These are phyloP conservation scores for Paecilomyces fulvus DNA, from an alignment of 2,329 filamentous ascomycete genomes.

Conservation along the genomic window DNA sequence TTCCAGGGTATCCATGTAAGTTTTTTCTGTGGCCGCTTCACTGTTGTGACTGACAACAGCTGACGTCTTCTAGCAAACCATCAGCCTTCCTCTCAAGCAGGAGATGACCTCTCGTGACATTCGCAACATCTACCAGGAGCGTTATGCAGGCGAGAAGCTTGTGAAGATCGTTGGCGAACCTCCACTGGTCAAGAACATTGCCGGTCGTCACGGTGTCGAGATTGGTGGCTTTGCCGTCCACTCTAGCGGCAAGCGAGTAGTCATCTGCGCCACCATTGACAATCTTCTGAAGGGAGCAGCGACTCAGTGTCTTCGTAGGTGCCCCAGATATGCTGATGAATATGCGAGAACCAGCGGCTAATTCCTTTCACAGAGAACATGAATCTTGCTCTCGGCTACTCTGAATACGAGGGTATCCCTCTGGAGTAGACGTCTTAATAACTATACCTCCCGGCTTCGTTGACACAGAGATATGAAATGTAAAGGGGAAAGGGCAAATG, in stretches of 20 bases:
- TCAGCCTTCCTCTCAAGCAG: conserved; percentile 79
- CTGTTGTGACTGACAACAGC: conserved; percentile 4
- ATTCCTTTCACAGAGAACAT: conserved; percentile 61
- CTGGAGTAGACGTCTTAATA: conserved; percentile 32
- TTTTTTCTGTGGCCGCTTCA: conserved; percentile 2
- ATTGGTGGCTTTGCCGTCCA: conserved; percentile 95
- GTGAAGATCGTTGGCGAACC: conserved; percentile 87
- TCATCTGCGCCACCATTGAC: conserved; percentile 91
- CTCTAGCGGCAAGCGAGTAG: conserved; percentile 77
- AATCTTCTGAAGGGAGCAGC: conserved; percentile 89
- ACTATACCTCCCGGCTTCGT: neutral
- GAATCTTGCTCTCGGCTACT: conserved; percentile 83
- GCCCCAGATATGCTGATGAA: conserved; percentile 2
- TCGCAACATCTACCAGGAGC: conserved; percentile 87
- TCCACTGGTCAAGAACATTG: conserved; percentile 76
- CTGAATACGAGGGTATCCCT: conserved; percentile 82
- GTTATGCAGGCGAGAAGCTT: conserved; percentile 91
- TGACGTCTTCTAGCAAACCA: conserved; percentile 56
- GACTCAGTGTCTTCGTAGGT: conserved; percentile 84
- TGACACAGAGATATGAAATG: neutral
- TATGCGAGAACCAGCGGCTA: conserved; percentile 7
- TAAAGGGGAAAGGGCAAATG: neutral
- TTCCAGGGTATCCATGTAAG: conserved; percentile 80
- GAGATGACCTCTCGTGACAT: conserved; percentile 87
- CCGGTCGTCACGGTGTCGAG: conserved; percentile 78